Base-by-base conservation (phyloP, 352 stramenopile genomes). In the Pythium diclinum region DNA sequence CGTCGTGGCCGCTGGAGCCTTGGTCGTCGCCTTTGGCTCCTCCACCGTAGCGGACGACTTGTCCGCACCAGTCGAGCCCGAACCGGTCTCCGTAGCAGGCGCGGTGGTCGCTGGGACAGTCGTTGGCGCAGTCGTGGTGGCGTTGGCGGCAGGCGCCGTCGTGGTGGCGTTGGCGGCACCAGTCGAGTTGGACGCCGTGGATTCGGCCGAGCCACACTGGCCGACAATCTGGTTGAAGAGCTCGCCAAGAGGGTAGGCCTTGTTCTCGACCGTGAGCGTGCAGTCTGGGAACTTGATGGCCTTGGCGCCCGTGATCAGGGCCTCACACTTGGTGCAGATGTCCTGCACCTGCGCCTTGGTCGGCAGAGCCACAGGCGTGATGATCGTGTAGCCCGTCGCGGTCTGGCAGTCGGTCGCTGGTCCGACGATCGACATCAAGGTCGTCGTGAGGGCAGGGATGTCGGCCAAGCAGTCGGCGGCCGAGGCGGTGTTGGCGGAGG, bases 241-340 rank as follows among this genome's bases (percentile, higher is more conserved):
- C 34, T 11, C 14, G 9, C 56, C 32, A 28, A 69, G 36, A 16
- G 16, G 8, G 16, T 23, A 28, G 21, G 49, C 6, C 33, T 28
- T 40, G 25, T 32, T 40, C 21, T 4, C 49, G 17, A 65, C 17
- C 13, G 54, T 30, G 34, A 69, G 19, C 38, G 56, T 65, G 63
- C 63, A 69, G 32, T 44, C 33, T 4, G 63, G 63, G 40, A 64
- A 65, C 16, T 32, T 61, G 11, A 61, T n/a, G 23, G 17, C 23
- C 49, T 56, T 61, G 48, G 51, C 49, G 28, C 38, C 40, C 28
- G 40, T 30, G 49, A 63, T 56, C 40, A 63, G 56, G 3, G 47
- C 63, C 16, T n/a, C 44, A 30, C 63, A 69, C 56, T 69, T 48
- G 33, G 36, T 14, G 33, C 63, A 69, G 38, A 69, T 63, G 46